Evolutionary conservation across 306 rosid species (phyloP).

Genomic region (Prunus kanzakura): DNA sequence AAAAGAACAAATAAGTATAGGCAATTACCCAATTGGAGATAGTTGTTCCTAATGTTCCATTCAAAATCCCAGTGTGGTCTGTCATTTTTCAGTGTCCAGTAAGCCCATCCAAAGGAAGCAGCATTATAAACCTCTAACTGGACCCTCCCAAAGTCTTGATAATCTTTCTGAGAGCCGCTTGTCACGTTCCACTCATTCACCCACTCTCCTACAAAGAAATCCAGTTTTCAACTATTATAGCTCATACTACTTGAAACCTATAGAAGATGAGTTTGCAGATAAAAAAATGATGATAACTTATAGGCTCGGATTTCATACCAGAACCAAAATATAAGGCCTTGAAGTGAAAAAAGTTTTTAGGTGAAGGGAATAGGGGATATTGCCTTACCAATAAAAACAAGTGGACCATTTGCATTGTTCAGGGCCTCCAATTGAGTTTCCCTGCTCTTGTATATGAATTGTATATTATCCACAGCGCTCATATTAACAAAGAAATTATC

Average conservation of each 20-base stretch:
- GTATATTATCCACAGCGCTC: conserved; percentile 66
- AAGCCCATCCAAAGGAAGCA: conserved; percentile 90
- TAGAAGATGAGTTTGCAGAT: neutral
- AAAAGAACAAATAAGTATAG: conserved; percentile 10
- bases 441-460: conserved; percentile 67
- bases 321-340: neutral
- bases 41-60: conserved; percentile 72
- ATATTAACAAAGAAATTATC: conserved; percentile 63
- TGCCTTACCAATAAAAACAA: conserved; percentile 59
- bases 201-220: conserved; percentile 47
- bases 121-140: conserved; percentile 70
- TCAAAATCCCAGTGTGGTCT: conserved; percentile 83
- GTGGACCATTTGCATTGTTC: conserved; percentile 69
- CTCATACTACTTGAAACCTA: neutral
- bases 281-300: neutral
- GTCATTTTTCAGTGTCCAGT: conserved; percentile 82
- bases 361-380: neutral
- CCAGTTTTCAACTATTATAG: neutral
- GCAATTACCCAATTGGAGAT: conserved; percentile 64
- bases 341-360: neutral
- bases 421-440: conserved; percentile 64
- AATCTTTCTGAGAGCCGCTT: conserved; percentile 55
- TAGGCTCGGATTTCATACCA: neutral
- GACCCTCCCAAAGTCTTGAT: conserved; percentile 67
- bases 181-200: conserved; percentile 54